Evolutionary conservation across 352 stramenopile genomes (phyloP).

Genomic region (Peronospora destructor): DNA sequence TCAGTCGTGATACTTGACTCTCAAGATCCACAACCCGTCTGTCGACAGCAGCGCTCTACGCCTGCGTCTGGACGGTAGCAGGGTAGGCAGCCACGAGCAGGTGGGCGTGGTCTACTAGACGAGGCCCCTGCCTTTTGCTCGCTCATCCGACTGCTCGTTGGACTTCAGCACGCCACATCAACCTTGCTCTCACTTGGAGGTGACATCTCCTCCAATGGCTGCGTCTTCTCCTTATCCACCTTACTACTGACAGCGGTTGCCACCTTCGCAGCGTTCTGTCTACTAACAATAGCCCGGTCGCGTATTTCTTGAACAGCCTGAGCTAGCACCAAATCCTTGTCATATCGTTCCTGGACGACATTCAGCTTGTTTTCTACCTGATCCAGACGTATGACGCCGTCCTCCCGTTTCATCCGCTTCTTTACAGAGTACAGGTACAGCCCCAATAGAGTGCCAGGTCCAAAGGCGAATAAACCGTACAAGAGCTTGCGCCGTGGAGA

Average conservation of each 20-base stretch:
- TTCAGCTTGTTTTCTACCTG: slow-evolving; percentile 38
- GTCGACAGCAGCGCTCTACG: too few species aligned
- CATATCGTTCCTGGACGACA: slow-evolving; percentile 30
- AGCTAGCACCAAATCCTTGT: slow-evolving; percentile 49
- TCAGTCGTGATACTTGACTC: too few species aligned
- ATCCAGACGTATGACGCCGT: slow-evolving; percentile 44
- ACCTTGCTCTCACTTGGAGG: slow-evolving; percentile 33
- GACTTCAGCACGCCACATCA: slow-evolving; percentile 24
- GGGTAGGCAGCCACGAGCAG: too few species aligned
- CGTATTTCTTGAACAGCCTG: too few species aligned
- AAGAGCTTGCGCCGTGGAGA: slow-evolving; percentile 57
- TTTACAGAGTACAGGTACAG: slow-evolving; percentile 72
- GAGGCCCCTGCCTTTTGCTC: slow-evolving; percentile 2
- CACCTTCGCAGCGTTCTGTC: slow-evolving; percentile 19
- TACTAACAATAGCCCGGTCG: slow-evolving; percentile 31
- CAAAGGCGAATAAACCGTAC: slow-evolving; percentile 67
- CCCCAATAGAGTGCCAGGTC: slow-evolving; percentile 51
- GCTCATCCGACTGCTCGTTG: slow-evolving; percentile 8
- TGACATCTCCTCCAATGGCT: not conserved
- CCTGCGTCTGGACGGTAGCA: too few species aligned
- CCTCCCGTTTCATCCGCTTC: slow-evolving; percentile 56
- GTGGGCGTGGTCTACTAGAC: slow-evolving; percentile 5
- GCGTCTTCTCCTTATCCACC: slow-evolving; percentile 3
- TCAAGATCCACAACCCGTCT: too few species aligned
- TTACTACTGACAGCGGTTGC: slow-evolving; percentile 2